A percentile compares a stretch with the other conserved stretches of the same genome.
Conservation (phyloP, 1,284 basidiomycete species). For the Trichosporon ovoides region DNA sequence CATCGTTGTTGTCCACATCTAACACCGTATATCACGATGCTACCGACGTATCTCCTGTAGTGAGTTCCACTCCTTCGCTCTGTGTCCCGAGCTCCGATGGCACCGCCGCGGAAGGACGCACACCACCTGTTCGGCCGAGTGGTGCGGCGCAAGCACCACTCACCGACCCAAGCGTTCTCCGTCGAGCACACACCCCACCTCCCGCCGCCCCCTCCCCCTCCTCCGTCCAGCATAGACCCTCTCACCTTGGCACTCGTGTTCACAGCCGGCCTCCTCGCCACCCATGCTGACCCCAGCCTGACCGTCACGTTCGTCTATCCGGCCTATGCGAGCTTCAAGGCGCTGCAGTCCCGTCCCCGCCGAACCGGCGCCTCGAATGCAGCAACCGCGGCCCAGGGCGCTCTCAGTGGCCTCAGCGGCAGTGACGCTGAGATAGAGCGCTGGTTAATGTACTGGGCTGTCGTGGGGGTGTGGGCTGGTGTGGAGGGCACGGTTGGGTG, state of each 20-base stretch:
- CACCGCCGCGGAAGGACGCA: too few species aligned
- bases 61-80: background rate
- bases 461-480: conserved; percentile 60
- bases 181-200: too few species aligned
- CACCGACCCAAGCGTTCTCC: too few species aligned
- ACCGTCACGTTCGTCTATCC: conserved; percentile 48
- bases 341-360: conserved; percentile 55
- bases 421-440: conserved; percentile 49
- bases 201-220: too few species aligned
- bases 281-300: conserved; percentile 26
- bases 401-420: conserved; percentile 39
- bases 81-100: too few species aligned
- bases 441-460: conserved; percentile 53
- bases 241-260: too few species aligned
- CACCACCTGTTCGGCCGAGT: too few species aligned
- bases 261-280: background rate
- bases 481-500: conserved; percentile 65
- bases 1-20: background rate
- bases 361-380: conserved; percentile 37
- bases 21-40: background rate
- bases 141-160: too few species aligned
- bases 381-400: conserved; percentile 55
- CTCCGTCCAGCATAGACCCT: too few species aligned
- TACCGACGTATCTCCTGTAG: conserved; percentile 5
- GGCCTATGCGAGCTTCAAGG: conserved; percentile 50